phyloP scores from a whole-genome alignment of 2,329 filamentous ascomycete genomes.

The Diaporthe aspalathi region DNA sequence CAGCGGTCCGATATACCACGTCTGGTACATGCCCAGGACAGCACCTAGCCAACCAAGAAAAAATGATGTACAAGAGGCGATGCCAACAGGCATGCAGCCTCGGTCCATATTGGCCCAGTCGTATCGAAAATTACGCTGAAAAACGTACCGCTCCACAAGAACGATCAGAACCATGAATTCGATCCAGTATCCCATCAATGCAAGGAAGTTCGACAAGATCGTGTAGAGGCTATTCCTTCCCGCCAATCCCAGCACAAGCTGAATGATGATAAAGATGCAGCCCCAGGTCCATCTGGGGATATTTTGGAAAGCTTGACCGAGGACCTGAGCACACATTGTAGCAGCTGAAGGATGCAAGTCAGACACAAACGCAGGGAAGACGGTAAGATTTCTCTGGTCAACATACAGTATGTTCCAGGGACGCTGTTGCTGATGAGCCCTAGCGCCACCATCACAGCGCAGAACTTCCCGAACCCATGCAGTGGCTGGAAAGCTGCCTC shows the following conservation, averaged over 20 bases:
- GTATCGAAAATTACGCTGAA: conserved; percentile 63
- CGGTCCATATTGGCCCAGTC: conserved; percentile 40
- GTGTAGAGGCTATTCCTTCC: conserved; percentile 56
- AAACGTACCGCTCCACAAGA: conserved; percentile 71
- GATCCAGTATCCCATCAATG: conserved; percentile 78
- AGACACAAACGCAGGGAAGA: not conserved
- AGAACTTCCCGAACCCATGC: conserved; percentile 9
- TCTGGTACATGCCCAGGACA: conserved; percentile 75
- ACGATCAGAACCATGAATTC: conserved; percentile 73
- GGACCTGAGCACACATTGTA: conserved; percentile 16
- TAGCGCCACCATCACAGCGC: not conserved
- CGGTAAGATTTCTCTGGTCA: no score
- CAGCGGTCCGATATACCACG: conserved; percentile 73
- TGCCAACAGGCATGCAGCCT: conserved; percentile 57
- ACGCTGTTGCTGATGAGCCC: conserved; percentile 13
- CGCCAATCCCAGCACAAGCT: not conserved
- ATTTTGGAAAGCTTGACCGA: not conserved
- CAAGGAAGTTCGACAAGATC: conserved; percentile 77
- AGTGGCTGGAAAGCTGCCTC: not conserved
- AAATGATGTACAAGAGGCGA: conserved; percentile 71
- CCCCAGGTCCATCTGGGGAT: not conserved
- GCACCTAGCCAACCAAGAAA: conserved; percentile 73
- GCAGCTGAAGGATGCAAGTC: not conserved
- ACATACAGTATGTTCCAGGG: conserved; percentile 4
- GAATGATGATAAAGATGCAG: not conserved